Conservation (phyloP, 768 basidiomycete genomes). For the Hydnum rufescens region DNA sequence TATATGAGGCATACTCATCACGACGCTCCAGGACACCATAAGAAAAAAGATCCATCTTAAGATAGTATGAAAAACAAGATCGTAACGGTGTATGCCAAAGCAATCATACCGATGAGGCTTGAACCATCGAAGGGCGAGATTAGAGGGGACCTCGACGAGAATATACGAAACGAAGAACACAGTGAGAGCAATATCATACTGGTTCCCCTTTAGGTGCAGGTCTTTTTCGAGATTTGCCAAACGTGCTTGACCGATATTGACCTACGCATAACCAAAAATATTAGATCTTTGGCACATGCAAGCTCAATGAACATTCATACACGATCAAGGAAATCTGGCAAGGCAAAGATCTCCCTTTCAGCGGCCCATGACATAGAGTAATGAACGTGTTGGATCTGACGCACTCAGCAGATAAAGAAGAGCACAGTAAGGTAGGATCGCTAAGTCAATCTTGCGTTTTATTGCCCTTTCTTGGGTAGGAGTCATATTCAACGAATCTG, state of each 20-base stretch:
- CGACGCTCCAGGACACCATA: conserved; percentile 12
- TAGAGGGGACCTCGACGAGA: conserved; percentile 12
- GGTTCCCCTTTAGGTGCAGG: no score
- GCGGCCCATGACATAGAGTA: not conserved
- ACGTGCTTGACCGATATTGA: no score
- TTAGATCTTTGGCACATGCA: not conserved
- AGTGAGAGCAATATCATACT: no score
- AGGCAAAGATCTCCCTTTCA: not conserved
- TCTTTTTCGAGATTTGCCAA: no score
- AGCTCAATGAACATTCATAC: not conserved
- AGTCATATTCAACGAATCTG: not conserved
- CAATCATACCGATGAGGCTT: no score
- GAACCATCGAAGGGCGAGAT: conserved; percentile 12
- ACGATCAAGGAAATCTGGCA: not conserved
- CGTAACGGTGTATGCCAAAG: conserved; percentile 9
- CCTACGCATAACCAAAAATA: not conserved
- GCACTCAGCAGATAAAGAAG: no score
- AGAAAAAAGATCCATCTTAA: conserved; percentile 10
- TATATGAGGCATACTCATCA: conserved; percentile 10
- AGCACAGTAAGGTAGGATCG: conserved; percentile 13
- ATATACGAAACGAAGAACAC: no score
- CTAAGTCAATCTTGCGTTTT: conserved; percentile 4
- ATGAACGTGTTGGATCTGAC: conserved; percentile 10
- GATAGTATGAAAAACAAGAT: not conserved
- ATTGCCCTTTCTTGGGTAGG: not conserved